A percentile compares a stretch with the other conserved stretches of the same genome.
Evolutionary conservation across 2,329 filamentous ascomycete genomes (phyloP).

Genomic region (Colletotrichum costaricense): DNA sequence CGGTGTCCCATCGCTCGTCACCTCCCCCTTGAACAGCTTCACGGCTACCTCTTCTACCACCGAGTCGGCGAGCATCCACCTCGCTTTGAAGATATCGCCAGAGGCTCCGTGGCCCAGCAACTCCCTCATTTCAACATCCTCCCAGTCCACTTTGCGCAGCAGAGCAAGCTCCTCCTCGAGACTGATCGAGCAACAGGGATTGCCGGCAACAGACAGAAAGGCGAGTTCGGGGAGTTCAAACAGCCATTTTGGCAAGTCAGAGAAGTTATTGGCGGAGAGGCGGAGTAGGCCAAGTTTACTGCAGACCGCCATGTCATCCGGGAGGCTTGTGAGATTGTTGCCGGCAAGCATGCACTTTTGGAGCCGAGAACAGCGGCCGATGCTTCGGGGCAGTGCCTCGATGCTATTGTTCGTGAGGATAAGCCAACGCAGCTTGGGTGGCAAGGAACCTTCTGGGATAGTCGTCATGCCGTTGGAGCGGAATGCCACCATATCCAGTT

Average conservation of each 20-base stretch:
- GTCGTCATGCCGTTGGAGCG: slow-evolving; percentile 56
- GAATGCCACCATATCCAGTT: slow-evolving; percentile 62
- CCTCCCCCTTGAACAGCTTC: slow-evolving; percentile 60
- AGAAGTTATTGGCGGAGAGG: slow-evolving; percentile 55
- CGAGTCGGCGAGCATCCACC: slow-evolving; percentile 45
- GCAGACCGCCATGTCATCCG: slow-evolving; percentile 55
- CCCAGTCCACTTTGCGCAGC: slow-evolving; percentile 54
- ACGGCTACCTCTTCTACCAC: slow-evolving; percentile 54
- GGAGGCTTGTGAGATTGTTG: slow-evolving; percentile 53
- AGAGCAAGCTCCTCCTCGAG: slow-evolving; percentile 32
- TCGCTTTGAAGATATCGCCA: slow-evolving; percentile 56
- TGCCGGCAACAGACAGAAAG: slow-evolving; percentile 60
- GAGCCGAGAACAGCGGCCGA: slow-evolving; percentile 54
- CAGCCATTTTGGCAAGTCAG: slow-evolving; percentile 54
- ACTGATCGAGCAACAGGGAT: slow-evolving; percentile 51
- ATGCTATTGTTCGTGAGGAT: slow-evolving; percentile 60
- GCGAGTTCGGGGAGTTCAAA: slow-evolving; percentile 56
- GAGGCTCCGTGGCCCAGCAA: slow-evolving; percentile 58
- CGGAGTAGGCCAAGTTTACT: slow-evolving; percentile 55
- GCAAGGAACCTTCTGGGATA: slow-evolving; percentile 54
- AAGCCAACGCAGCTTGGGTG: slow-evolving; percentile 56
- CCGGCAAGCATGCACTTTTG: slow-evolving; percentile 63
- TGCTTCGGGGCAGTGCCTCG: slow-evolving; percentile 50
- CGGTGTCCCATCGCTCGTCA: slow-evolving; percentile 59
- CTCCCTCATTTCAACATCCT: slow-evolving; percentile 51